Conservation (phyloP, 495 filamentous ascomycete genomes). For the Evernia prunastri region DNA sequence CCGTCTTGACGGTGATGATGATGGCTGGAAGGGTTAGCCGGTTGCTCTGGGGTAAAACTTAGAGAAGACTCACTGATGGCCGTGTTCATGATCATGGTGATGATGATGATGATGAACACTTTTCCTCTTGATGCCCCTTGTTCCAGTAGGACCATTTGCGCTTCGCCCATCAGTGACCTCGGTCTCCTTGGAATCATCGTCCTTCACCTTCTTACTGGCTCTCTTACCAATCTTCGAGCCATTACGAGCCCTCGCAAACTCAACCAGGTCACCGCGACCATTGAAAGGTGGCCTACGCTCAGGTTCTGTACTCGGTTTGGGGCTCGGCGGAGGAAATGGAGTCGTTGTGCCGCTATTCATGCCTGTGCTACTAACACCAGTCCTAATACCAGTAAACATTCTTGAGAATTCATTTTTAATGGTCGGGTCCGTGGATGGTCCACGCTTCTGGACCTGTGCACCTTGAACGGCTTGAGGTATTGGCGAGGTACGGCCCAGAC, state of each 20-base stretch:
- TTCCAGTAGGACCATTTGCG: conserved; percentile 44
- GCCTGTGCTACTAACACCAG: conserved; percentile 60
- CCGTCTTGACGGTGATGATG: conserved; percentile 72
- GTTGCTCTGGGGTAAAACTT: neutral
- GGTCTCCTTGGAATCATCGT: conserved; percentile 50
- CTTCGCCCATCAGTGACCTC: conserved; percentile 51
- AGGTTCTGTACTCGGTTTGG: conserved; percentile 42
- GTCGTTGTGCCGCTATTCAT: conserved; percentile 48
- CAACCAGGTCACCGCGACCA: conserved; percentile 32
- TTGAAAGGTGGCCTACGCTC: conserved; percentile 20
- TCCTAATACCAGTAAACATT: conserved; percentile 87
- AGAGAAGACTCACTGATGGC: conserved; percentile 47
- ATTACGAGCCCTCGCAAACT: conserved; percentile 38
- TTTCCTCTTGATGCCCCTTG: conserved; percentile 48
- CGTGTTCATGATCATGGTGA: conserved; percentile 46
- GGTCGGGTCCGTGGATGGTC: conserved; percentile 68
- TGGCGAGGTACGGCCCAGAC: conserved; percentile 59
- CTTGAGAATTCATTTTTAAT: conserved; percentile 89
- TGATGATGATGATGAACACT: conserved; percentile 53
- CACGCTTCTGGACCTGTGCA: conserved; percentile 69
- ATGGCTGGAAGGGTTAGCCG: conserved; percentile 45
- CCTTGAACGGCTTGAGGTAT: conserved; percentile 89
- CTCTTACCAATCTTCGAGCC: conserved; percentile 53
- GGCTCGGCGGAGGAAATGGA: conserved; percentile 49
- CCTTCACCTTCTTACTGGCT: conserved; percentile 42